Evolutionary conservation across 306 rosid genomes (phyloP).

Genomic region (Vachellia collinsii): DNA sequence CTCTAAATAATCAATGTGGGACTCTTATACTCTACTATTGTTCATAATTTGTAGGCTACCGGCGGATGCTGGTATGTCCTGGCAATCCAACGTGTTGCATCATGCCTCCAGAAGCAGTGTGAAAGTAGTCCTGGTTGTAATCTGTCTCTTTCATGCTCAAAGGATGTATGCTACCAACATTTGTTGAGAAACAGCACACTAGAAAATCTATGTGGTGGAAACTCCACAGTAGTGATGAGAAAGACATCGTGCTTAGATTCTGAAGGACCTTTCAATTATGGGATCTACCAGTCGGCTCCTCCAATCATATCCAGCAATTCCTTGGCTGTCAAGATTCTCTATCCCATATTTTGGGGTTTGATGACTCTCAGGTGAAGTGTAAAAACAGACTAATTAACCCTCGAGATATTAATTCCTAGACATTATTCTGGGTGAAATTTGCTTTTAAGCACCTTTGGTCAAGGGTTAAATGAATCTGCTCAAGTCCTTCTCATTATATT

Average conservation of each 20-base stretch:
- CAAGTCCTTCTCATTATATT: conserved; percentile 8
- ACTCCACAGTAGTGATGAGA: conserved; percentile 42
- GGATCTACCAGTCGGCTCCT: conserved; percentile 95
- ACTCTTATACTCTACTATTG: too few species aligned
- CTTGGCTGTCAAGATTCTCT: conserved; percentile 79
- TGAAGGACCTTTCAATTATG: conserved; percentile 76
- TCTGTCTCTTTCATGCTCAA: conserved; percentile 64
- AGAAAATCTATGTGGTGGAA: conserved; percentile 50
- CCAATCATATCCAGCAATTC: conserved; percentile 96
- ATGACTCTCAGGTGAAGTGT: conserved; percentile 82
- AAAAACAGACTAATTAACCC: not conserved
- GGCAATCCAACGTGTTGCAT: conserved; percentile 90
- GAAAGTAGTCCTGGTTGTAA: conserved; percentile 61
- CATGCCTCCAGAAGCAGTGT: conserved; percentile 80
- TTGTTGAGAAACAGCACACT: conserved; percentile 13
- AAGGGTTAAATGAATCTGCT: conserved; percentile 1
- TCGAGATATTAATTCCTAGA: not conserved
- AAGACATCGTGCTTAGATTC: conserved; percentile 78
- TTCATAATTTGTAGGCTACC: conserved; percentile 60
- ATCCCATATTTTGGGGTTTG: conserved; percentile 97
- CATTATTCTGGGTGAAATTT: not conserved
- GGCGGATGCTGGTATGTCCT: conserved; percentile 99
- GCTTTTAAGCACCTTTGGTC: not conserved
- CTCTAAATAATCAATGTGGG: not conserved
- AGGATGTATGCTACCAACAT: conserved; percentile 62